Evolutionary conservation across 2,329 filamentous ascomycete genomes (phyloP).

Genomic region (Claviceps sp.): DNA sequence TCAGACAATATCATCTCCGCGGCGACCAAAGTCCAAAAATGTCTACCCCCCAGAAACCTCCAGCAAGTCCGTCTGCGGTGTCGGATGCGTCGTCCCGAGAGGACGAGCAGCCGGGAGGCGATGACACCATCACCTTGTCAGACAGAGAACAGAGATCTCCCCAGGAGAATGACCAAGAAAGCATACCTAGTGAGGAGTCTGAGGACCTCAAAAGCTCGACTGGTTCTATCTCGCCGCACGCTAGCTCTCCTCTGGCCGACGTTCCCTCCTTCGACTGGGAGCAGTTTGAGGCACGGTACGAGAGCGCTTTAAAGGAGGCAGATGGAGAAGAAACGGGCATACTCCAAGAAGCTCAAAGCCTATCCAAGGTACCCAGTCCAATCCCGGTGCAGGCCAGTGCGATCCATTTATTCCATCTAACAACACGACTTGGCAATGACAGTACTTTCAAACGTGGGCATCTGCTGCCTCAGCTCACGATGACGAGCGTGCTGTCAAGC

Average conservation of each 20-base stretch:
- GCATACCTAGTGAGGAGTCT: slow-evolving; percentile 19
- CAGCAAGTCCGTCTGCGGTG: slow-evolving; percentile 1
- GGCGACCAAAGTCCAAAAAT: slow-evolving; percentile 4
- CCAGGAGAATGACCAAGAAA: slow-evolving; percentile 25
- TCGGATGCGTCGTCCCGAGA: slow-evolving; percentile 2
- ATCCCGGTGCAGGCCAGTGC: neutral
- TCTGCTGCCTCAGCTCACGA: slow-evolving; percentile 59
- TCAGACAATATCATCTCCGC: neutral
- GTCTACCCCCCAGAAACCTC: slow-evolving; percentile 8
- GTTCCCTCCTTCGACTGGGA: slow-evolving; percentile 60
- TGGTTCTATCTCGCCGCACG: slow-evolving; percentile 6
- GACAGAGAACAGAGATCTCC: slow-evolving; percentile 10
- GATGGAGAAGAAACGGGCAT: slow-evolving; percentile 51
- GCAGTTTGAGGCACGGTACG: slow-evolving; percentile 58
- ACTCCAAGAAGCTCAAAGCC: slow-evolving; percentile 49
- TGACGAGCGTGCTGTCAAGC: slow-evolving; percentile 62
- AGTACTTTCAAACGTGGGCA: slow-evolving; percentile 77
- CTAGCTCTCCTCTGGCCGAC: slow-evolving; percentile 32
- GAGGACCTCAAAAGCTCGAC: slow-evolving; percentile 19
- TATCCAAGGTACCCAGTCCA: slow-evolving; percentile 44
- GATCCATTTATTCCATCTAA: neutral
- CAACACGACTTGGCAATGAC: neutral
- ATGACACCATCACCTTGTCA: slow-evolving; percentile 10
- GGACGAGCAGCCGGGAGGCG: slow-evolving; percentile 7
- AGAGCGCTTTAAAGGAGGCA: slow-evolving; percentile 48